A percentile compares a stretch with the other conserved stretches of the same genome.
These are phyloP conservation scores for Kandelia obovata DNA, from an alignment of 345 rosid genomes.

Conservation along the genomic window DNA sequence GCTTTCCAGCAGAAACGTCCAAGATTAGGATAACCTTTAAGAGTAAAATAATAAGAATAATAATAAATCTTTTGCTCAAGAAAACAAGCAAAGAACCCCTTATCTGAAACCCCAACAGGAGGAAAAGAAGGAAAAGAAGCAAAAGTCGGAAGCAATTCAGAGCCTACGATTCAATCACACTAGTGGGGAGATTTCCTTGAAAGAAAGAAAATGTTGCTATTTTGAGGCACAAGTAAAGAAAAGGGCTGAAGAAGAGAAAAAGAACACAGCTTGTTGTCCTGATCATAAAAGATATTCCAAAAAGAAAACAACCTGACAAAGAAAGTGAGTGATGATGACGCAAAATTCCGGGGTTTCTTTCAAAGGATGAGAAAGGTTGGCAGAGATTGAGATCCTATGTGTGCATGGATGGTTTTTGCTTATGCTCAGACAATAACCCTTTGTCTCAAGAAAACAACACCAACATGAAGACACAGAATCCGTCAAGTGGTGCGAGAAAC, in stretches of 20 bases:
- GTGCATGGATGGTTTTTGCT: conserved; percentile 51
- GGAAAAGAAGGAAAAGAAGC: neutral
- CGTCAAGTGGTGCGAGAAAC: conserved; percentile 5
- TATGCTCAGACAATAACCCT: conserved; percentile 25
- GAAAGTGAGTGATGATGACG: conserved; percentile 13
- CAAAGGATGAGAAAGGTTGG: conserved; percentile 21
- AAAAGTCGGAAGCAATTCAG: conserved; percentile 16
- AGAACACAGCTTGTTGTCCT: neutral
- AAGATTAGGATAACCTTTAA: conserved; percentile 14
- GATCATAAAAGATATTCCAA: neutral
- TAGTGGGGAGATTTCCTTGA: neutral
- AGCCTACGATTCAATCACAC: conserved; percentile 9
- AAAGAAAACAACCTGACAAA: neutral
- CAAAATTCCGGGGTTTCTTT: conserved; percentile 4
- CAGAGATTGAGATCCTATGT: conserved; percentile 24
- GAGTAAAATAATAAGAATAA: neutral
- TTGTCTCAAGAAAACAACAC: conserved; percentile 30
- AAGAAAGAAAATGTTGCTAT: conserved; percentile 12
- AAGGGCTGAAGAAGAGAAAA: conserved; percentile 27
- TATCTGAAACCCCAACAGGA: conserved; percentile 1
- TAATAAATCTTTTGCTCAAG: neutral
- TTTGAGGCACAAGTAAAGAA: conserved; percentile 29
- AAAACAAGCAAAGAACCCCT: neutral
- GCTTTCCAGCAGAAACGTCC: neutral
- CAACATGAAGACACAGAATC: neutral